A percentile compares a stretch with the other conserved stretches of the same genome.
Conservation (phyloP, 1,284 basidiomycete species). For the Fomitopsis betulina region DNA sequence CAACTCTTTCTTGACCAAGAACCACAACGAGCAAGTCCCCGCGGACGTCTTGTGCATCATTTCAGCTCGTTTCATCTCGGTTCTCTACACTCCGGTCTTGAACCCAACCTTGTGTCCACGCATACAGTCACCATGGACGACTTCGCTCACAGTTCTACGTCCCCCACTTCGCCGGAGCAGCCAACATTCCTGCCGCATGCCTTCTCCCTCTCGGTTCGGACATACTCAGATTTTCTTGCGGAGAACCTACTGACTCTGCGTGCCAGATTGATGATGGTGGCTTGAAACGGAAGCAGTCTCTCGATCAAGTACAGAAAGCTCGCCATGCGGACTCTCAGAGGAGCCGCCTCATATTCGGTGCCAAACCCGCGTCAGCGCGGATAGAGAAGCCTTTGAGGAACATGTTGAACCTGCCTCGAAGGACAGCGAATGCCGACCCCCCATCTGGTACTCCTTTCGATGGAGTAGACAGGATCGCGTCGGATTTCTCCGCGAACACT, state of each 20-base stretch:
- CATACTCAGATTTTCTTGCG: no score
- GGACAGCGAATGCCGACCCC: not conserved
- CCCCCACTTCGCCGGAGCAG: not conserved
- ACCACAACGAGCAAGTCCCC: not conserved
- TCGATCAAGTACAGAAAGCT: constrained; percentile 7
- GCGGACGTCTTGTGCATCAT: not conserved
- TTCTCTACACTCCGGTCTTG: not conserved
- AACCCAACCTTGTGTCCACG: not conserved
- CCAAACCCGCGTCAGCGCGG: constrained; percentile 9
- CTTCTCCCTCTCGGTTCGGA: not conserved
- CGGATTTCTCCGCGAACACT: not conserved
- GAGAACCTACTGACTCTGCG: not conserved
- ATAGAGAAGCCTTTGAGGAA: not conserved
- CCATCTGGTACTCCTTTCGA: not conserved
- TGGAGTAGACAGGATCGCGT: not conserved
- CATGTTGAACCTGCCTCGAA: not conserved
- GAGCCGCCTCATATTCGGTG: constrained; percentile 10
- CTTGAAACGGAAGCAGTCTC: not conserved
- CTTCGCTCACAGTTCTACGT: not conserved
- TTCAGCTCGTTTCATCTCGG: not conserved
- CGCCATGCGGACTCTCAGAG: constrained; percentile 9
- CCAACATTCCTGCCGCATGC: not conserved
- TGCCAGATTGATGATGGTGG: not conserved
- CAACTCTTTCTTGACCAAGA: not conserved
- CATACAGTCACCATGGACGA: not conserved